phyloP scores from a whole-genome alignment of 2,329 filamentous ascomycete genomes.

The Pyrenophora graminea region DNA sequence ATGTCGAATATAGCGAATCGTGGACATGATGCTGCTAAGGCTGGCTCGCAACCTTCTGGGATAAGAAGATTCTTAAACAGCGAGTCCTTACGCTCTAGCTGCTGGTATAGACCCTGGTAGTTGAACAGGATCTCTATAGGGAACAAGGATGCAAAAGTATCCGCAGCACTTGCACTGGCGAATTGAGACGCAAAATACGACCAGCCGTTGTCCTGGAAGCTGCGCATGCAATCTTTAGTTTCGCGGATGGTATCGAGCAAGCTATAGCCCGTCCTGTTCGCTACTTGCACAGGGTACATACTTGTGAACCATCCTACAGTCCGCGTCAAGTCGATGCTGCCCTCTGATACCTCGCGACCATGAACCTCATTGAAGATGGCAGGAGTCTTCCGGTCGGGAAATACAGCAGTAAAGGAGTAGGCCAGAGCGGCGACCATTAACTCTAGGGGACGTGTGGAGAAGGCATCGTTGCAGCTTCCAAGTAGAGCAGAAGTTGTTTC shows the following conservation, averaged over 20 bases:
- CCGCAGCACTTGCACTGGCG: not conserved
- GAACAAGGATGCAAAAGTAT: not conserved
- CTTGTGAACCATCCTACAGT: constrained; percentile 65
- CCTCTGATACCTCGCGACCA: constrained; percentile 46
- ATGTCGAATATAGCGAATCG: not conserved
- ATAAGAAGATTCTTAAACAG: not conserved
- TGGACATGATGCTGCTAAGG: no score
- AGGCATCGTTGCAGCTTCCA: no score
- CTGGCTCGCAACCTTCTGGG: no score
- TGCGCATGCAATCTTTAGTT: not conserved
- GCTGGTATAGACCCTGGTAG: not conserved
- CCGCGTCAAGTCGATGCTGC: constrained; percentile 57
- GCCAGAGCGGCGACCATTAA: not conserved
- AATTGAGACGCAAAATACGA: not conserved
- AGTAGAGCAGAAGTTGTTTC: no score
- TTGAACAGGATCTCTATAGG: not conserved
- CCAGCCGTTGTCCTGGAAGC: not conserved
- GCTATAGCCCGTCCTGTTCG: not conserved
- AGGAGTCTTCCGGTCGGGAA: constrained; percentile 4
- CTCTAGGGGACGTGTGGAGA: not conserved
- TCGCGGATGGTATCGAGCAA: no score
- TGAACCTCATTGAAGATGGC: constrained; percentile 44
- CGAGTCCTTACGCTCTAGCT: not conserved
- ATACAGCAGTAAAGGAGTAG: no score
- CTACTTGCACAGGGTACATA: no score